These are phyloP conservation scores for Pythium insidiosum DNA, from an alignment of 352 stramenopile species.

Conservation along the genomic window DNA sequence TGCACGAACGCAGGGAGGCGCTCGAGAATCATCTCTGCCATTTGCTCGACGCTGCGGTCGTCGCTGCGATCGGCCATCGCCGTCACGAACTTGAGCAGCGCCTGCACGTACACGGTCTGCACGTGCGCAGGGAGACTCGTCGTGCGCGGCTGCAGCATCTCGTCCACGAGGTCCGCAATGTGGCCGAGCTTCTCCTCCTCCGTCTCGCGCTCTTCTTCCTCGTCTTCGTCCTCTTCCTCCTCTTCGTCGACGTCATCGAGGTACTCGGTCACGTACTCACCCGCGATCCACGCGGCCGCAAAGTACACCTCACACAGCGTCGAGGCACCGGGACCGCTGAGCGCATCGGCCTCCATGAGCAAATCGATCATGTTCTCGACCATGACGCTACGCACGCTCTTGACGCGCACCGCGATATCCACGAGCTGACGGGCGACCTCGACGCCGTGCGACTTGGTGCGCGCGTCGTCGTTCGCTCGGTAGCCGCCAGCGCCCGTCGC, in stretches of 20 bases:
- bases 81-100: slow-evolving; percentile 85
- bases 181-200: slow-evolving; percentile 84
- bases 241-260: slow-evolving; percentile 76
- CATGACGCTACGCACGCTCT: slow-evolving; percentile 92
- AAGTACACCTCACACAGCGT: slow-evolving; percentile 93
- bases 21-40: slow-evolving; percentile 78
- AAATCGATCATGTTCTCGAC: slow-evolving; percentile 93
- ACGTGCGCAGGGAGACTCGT: slow-evolving; percentile 82
- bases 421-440: slow-evolving; percentile 93
- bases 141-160: slow-evolving; percentile 74
- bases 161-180: slow-evolving; percentile 69
- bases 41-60: slow-evolving; percentile 74
- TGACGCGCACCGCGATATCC: slow-evolving; percentile 95
- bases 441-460: slow-evolving; percentile 45
- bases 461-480: slow-evolving; percentile 12
- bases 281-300: slow-evolving; percentile 96
- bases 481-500: slow-evolving; percentile 32
- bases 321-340: slow-evolving; percentile 57
- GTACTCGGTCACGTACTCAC: slow-evolving; percentile 94
- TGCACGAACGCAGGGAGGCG: slow-evolving; percentile 85
- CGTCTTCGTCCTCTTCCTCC: slow-evolving; percentile 75
- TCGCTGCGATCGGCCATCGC: slow-evolving; percentile 68
- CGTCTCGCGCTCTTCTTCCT: slow-evolving; percentile 59
- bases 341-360: slow-evolving; percentile 82
- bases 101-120: slow-evolving; percentile 94